Conservation (phyloP, 2,329 filamentous ascomycete species). For the Ceratocystis variospora region DNA sequence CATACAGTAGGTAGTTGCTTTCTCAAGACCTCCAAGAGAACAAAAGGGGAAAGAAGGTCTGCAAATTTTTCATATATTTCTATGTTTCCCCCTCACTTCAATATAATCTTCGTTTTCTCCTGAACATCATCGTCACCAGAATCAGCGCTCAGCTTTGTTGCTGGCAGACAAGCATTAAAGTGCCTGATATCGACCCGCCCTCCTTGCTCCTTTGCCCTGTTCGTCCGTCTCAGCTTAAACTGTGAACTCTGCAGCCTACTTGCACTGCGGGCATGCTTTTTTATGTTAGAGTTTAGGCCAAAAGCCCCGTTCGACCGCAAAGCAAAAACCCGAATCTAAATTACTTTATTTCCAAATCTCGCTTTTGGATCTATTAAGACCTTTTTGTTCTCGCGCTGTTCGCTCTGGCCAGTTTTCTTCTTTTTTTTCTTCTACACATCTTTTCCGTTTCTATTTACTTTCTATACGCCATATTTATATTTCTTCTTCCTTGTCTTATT, state of each 20-base stretch:
- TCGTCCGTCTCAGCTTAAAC: neutral
- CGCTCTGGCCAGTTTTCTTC: neutral
- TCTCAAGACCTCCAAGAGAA: neutral
- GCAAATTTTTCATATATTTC: neutral
- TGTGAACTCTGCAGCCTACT: neutral
- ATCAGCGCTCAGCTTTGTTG: neutral
- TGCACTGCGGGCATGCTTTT: neutral
- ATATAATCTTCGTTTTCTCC: neutral
- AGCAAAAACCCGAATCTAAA: neutral
- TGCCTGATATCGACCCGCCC: too few species aligned
- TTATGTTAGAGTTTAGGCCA: neutral
- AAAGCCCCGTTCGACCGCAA: neutral
- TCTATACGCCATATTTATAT: neutral
- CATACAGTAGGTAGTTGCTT: too few species aligned
- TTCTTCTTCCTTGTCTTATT: neutral
- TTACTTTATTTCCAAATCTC: slow-evolving; percentile 3
- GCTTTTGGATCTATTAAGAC: neutral
- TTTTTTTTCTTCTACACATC: neutral
- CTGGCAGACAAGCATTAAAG: too few species aligned
- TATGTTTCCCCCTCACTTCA: neutral
- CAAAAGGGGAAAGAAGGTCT: neutral
- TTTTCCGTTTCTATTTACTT: neutral
- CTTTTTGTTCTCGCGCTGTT: neutral
- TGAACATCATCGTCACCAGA: neutral
- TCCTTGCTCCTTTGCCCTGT: neutral